Conservation (phyloP, 345 rosid species). For the Orychophragmus violaceus region DNA sequence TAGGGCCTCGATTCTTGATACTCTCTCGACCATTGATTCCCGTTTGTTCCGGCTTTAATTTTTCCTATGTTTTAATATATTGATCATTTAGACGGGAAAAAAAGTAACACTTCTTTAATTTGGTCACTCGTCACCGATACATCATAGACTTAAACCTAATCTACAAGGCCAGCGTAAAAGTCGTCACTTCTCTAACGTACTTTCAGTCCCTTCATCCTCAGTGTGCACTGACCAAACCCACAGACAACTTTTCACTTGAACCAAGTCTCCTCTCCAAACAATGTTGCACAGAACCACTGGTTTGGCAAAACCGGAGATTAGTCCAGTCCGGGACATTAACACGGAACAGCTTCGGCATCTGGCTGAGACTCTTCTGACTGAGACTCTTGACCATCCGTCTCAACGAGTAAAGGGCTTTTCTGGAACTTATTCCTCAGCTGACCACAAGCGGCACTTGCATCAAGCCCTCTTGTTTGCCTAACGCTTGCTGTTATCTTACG, state of each 20-base stretch:
- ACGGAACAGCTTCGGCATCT: conserved; percentile 40
- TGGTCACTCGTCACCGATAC: too few species aligned
- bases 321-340: conserved; percentile 19
- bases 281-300: background rate
- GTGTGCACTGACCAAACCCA: conserved; percentile 5
- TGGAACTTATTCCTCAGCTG: conserved; percentile 92
- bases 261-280: background rate
- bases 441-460: conserved; percentile 98
- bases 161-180: conserved; percentile 8
- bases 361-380: too few species aligned
- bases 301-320: background rate
- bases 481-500: conserved; percentile 67
- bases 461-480: conserved; percentile 88
- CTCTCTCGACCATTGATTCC: too few species aligned
- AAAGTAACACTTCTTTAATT: too few species aligned
- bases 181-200: background rate
- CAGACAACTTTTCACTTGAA: background rate
- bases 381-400: conserved; percentile 33
- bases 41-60: too few species aligned
- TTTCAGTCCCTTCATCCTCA: conserved; percentile 3
- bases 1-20: too few species aligned
- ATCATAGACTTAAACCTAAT: conserved; percentile 6
- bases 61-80: too few species aligned
- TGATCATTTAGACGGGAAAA: too few species aligned
- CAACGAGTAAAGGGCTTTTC: conserved; percentile 58